Conservation (phyloP, 805 yeast species). For the Wickerhamiella kurtzmanii region DNA sequence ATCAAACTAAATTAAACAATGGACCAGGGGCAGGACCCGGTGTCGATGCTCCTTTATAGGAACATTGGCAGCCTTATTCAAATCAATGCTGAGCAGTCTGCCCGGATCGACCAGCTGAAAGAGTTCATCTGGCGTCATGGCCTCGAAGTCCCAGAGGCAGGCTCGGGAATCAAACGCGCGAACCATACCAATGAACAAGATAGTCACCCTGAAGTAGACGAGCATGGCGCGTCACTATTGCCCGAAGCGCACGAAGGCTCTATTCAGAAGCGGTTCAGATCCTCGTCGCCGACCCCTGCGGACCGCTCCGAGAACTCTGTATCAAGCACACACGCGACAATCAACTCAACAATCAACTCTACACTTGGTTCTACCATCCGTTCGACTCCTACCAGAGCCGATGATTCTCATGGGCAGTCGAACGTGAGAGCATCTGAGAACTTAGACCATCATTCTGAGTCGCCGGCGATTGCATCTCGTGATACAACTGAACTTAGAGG, state of each 20-base stretch:
- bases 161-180: not conserved
- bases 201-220: not conserved
- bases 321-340: not conserved
- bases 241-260: not conserved
- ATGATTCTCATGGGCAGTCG: not conserved
- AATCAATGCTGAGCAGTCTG: conserved; percentile 1
- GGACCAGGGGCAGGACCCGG: not conserved
- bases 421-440: not conserved
- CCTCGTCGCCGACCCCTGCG: not conserved
- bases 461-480: too few relatives aligned
- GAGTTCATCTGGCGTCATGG: conserved; percentile 1
- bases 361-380: not conserved
- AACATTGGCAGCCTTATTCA: not conserved
- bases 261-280: not conserved
- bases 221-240: not conserved
- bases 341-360: not conserved
- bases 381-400: not conserved
- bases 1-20: too few relatives aligned
- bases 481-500: too few relatives aligned
- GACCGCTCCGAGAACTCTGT: not conserved
- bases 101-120: conserved; percentile 1
- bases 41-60: not conserved
- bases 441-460: too few relatives aligned
- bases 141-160: conserved; percentile 1
- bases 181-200: not conserved